These are phyloP conservation scores for Leishmania tropica DNA, from an alignment of 208 protist species.

Conservation along the genomic window DNA sequence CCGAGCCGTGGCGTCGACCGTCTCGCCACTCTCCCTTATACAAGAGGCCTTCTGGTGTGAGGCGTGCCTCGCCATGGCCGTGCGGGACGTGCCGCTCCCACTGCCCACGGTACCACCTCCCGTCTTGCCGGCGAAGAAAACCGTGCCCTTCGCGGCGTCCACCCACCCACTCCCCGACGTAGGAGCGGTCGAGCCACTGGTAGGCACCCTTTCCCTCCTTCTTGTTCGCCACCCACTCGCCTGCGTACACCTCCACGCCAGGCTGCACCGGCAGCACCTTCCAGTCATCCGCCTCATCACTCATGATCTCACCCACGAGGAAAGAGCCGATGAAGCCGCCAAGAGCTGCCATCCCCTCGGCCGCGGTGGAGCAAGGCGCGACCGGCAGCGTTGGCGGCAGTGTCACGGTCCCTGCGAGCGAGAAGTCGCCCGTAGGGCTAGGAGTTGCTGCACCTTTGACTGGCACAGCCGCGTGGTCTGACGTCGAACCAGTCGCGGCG, in stretches of 20 bases:
- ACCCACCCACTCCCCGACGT: conserved; percentile 76
- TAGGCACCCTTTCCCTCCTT: conserved; percentile 84
- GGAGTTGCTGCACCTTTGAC: not conserved
- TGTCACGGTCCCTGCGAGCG: not conserved
- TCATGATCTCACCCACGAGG: conserved; percentile 15
- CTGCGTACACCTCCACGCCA: conserved; percentile 86
- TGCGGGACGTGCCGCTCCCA: conserved; percentile 77
- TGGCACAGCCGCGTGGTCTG: too few species aligned
- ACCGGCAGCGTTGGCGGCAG: not conserved
- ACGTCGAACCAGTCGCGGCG: not conserved
- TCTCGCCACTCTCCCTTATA: conserved; percentile 71
- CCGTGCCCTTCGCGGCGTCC: conserved; percentile 81
- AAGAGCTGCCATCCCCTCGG: conserved; percentile 27
- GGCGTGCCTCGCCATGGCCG: conserved; percentile 63
- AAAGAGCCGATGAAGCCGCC: conserved; percentile 19
- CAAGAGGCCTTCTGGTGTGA: conserved; percentile 49
- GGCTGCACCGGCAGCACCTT: conserved; percentile 32
- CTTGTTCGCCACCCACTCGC: conserved; percentile 75
- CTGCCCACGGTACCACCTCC: conserved; percentile 76
- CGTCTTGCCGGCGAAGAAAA: conserved; percentile 56
- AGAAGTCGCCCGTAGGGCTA: not conserved
- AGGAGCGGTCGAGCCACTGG: conserved; percentile 79
- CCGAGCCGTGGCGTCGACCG: conserved; percentile 58
- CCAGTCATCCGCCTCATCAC: conserved; percentile 22
- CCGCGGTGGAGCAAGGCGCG: conserved; percentile 10